Percentiles rank a stretch among this genome's conserved stretches.
phyloP scores from a whole-genome alignment of 345 rosid species.

The Melaleuca alternifolia region DNA sequence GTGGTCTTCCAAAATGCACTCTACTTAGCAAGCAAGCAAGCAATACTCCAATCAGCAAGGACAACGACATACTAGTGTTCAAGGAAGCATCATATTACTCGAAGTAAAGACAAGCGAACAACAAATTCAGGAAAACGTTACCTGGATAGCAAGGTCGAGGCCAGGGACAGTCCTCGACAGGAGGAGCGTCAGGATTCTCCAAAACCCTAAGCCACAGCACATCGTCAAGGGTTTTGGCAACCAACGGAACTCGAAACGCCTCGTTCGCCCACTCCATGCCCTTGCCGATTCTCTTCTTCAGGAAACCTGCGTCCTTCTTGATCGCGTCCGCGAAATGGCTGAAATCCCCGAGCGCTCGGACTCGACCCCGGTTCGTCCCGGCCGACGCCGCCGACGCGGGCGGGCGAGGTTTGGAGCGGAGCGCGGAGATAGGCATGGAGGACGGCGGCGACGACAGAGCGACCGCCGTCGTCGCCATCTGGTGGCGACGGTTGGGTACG shows the following conservation, averaged over 20 bases:
- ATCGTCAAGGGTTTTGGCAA: conserved; percentile 45
- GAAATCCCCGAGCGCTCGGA: conserved; percentile 31
- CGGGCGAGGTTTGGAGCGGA: neutral
- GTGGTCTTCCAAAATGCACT: neutral
- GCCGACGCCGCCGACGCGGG: neutral
- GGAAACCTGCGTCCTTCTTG: conserved; percentile 48
- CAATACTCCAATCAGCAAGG: neutral
- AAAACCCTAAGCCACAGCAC: conserved; percentile 69
- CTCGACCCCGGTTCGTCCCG: neutral
- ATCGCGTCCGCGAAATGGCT: conserved; percentile 52
- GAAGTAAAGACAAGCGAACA: neutral
- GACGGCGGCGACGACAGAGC: neutral
- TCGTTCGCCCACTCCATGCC: conserved; percentile 74
- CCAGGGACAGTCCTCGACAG: conserved; percentile 31
- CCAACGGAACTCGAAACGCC: conserved; percentile 51
- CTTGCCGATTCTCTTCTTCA: conserved; percentile 37
- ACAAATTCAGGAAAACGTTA: neutral
- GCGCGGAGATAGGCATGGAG: neutral
- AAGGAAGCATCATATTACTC: neutral
- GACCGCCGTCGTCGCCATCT: neutral
- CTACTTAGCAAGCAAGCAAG: too few species aligned
- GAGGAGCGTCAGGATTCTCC: conserved; percentile 45
- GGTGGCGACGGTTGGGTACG: neutral
- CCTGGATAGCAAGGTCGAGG: conserved; percentile 79
- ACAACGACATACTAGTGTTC: neutral